Evolutionary conservation across 164 flowering plant species (phyloP), one percentile per base, ranked within the genome.

Genomic region (Tinospora cordifolia): DNA sequence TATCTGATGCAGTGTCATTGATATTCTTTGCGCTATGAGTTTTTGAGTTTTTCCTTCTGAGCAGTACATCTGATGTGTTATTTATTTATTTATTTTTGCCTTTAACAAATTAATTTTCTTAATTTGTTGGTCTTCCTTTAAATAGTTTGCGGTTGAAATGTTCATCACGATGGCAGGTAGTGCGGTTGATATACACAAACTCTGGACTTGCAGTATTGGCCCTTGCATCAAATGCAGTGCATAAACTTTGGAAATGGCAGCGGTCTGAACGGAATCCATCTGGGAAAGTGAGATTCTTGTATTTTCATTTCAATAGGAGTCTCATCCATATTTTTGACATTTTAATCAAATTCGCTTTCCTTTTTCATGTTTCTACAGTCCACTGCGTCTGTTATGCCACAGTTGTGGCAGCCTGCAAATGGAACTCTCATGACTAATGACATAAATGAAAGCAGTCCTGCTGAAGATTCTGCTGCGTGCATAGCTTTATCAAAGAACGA

Each of bases 201-300:
- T 84, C 88, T 67, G 93, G 93, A 2, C 63, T 79, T 14, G 85
- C 86, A 44, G 34, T 88, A 11, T 72, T 88, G 72, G 89, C 89
- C 44, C 85, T 87, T 68, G 81, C 74, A 3, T 81, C 88, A 30
- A 87, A 81, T 84, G 93, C 86, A 5, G 78, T 82, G 47, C 93
- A 88, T 70, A 84, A 83, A 69, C 83, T 88, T n/a, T 88, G 93
- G 93, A 88, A 86, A 76, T 88, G 90, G 93, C 86, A 80, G 71
- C 85, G 89, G 13, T 79, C 72, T 65, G 93, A 88, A 63, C 74
- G 83, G 44, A 85, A 84, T 72, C 87, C 86, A 13, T 64, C 76
- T 58, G 90, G 83, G 21, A 88, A 88, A 87, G 92, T 88, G 46
- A 40, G 66, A 1, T 51, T 69, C 68, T 25, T 57, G 22, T 9